phyloP scores from a whole-genome alignment of 768 basidiomycete genomes.

The Leucocoprinus sp. region DNA sequence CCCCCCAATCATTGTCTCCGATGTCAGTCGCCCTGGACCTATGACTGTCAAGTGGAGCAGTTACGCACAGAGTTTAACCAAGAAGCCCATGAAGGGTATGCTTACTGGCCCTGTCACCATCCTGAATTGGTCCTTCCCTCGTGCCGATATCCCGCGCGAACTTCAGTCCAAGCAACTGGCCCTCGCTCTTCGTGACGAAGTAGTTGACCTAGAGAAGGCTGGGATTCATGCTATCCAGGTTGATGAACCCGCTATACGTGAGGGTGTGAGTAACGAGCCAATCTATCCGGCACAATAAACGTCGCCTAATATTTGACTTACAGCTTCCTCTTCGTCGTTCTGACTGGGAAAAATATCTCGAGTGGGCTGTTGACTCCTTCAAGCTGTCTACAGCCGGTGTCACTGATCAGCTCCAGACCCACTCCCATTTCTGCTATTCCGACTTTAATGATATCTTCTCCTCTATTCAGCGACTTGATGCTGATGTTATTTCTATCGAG shows the following conservation, averaged over 20 bases:
- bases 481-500: constrained; percentile 98
- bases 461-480: constrained; percentile 92
- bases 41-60: constrained; percentile 97
- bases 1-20: constrained; percentile 96
- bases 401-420: constrained; percentile 87
- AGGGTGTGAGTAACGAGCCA: constrained; percentile 59
- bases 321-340: constrained; percentile 89
- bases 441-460: constrained; percentile 99
- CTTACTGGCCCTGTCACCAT: constrained; percentile 97
- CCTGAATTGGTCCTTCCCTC: constrained; percentile 99
- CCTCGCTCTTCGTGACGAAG: constrained; percentile 96
- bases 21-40: constrained; percentile 84
- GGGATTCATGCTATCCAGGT: constrained; percentile 98
- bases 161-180: constrained; percentile 98
- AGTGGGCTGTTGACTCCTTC: constrained; percentile 99
- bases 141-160: constrained; percentile 93
- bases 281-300: not conserved
- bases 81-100: constrained; percentile 99
- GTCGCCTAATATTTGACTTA: constrained; percentile 11
- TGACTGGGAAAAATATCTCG: constrained; percentile 95
- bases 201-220: constrained; percentile 92
- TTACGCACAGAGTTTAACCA: constrained; percentile 92
- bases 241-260: constrained; percentile 98
- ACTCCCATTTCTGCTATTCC: constrained; percentile 99
- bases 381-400: constrained; percentile 96